Percentiles rank a stretch among this genome's conserved stretches.
Evolutionary conservation across 2,329 filamentous ascomycete genomes (phyloP).

Genomic region (Shiraia sp.): DNA sequence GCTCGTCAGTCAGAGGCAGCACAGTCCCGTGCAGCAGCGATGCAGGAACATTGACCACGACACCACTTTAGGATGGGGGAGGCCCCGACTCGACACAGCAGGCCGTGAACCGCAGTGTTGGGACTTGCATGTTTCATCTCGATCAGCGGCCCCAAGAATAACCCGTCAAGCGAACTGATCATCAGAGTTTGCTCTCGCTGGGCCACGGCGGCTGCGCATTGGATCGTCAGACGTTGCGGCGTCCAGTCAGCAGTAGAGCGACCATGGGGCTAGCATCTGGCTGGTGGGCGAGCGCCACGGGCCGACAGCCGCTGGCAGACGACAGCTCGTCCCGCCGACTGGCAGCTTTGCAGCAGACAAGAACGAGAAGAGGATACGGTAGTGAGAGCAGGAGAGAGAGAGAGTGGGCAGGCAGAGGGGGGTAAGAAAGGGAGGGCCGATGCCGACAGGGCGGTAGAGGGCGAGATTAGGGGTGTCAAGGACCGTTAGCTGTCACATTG

Average conservation of each 20-base stretch:
- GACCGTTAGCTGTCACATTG: constrained; percentile 43
- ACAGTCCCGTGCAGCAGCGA: constrained; percentile 46
- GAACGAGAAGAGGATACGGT: no score
- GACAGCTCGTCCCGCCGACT: constrained; percentile 28
- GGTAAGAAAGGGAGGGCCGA: no score
- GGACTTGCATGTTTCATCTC: constrained; percentile 46
- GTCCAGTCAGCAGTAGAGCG: constrained; percentile 32
- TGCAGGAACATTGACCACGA: constrained; percentile 49
- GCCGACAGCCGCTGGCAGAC: constrained; percentile 35
- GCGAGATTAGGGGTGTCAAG: constrained; percentile 17
- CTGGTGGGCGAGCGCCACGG: constrained; percentile 36
- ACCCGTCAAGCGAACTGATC: constrained; percentile 44
- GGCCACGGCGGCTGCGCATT: constrained; percentile 25
- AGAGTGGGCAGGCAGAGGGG: no score
- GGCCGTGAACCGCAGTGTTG: constrained; percentile 32
- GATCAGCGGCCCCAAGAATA: constrained; percentile 42
- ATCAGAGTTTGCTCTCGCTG: constrained; percentile 39
- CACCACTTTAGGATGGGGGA: constrained; percentile 38
- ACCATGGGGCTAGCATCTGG: constrained; percentile 26
- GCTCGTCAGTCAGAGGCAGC: constrained; percentile 33
- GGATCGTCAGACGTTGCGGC: constrained; percentile 27
- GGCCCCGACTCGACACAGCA: constrained; percentile 45
- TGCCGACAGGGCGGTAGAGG: no score
- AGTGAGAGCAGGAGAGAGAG: no score
- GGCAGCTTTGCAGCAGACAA: no score